phyloP scores from a whole-genome alignment of 345 rosid species.

The Lepidium didymum region DNA sequence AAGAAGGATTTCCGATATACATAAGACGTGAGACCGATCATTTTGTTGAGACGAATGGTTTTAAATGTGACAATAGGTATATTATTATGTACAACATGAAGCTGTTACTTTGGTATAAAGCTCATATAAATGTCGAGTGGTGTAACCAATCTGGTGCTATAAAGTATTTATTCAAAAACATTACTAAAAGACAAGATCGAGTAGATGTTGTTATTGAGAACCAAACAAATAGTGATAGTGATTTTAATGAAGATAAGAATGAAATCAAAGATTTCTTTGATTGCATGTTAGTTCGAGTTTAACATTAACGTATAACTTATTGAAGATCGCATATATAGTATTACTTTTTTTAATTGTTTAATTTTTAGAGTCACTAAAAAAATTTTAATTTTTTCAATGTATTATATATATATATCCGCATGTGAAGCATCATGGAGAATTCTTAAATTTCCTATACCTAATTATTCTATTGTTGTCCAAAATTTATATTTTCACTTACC shows the following conservation, averaged over 20 bases:
- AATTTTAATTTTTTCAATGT: too few relatives aligned
- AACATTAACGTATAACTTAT: too few relatives aligned
- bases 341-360: too few relatives aligned
- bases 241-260: too few relatives aligned
- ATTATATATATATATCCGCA: not conserved
- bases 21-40: fast-evolving
- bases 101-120: not conserved
- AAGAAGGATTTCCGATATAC: not conserved
- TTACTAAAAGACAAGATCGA: not conserved
- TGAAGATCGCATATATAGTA: too few relatives aligned
- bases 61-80: not conserved
- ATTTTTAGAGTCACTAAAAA: too few relatives aligned
- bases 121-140: not conserved
- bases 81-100: not conserved
- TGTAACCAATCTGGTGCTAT: not conserved
- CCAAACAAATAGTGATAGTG: too few relatives aligned
- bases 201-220: not conserved
- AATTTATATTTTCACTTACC: too few relatives aligned
- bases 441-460: not conserved
- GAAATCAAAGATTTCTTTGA: too few relatives aligned
- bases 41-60: not conserved
- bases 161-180: not conserved
- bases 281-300: too few relatives aligned
- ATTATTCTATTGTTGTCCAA: not conserved
- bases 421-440: not conserved